Evolutionary conservation across 2,329 filamentous ascomycete species (phyloP), one percentile per base, ranked within the genome.

Genomic region (Sarocladium brachiariae): DNA sequence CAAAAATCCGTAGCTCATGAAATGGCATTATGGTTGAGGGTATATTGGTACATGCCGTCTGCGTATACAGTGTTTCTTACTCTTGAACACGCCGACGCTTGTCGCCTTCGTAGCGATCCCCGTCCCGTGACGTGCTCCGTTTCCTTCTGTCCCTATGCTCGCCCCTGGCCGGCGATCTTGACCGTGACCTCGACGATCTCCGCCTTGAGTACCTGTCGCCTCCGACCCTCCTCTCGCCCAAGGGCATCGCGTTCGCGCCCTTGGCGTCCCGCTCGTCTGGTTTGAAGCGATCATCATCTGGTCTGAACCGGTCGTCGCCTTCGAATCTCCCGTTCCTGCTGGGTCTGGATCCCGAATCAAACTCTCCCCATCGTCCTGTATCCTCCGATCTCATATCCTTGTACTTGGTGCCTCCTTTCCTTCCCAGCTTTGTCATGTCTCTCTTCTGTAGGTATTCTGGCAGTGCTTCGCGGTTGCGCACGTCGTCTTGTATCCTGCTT

Each of bases 371-470:
- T 25, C 78, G 75, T 0, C 93, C 93, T 0, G 93, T 99, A 68
- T 99, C 93, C 69, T 99, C 92, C 13, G 75, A 81, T 64, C 84
- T 84, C 61, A 99, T 77, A 67, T 99, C 93, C 59, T 80, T 87
- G 69, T 97, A 97, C 66, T 87, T 88, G 6, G 89, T 91, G 24
- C 88, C 83, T 18, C 93, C 92, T 73, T 96, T 96, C 71, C 87
- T 89, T 19, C 93, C 93, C 23, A 99, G 69, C 71, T 91, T 92
- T 13, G 91, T 92, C 86, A 93, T 89, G 68, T 97, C 93, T 51
- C 93, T 77, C 60, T 95, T 83, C 70, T 96, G 90, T 74, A 99
- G 83, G 57, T 91, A 95, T 70, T 95, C 85, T 2, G 93, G 93
- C 59, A 99, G 70, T 1, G 89, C 73, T 59, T 93, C 87, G 41